phyloP scores from a whole-genome alignment of 805 yeast species.

The Candida sonorensis region DNA sequence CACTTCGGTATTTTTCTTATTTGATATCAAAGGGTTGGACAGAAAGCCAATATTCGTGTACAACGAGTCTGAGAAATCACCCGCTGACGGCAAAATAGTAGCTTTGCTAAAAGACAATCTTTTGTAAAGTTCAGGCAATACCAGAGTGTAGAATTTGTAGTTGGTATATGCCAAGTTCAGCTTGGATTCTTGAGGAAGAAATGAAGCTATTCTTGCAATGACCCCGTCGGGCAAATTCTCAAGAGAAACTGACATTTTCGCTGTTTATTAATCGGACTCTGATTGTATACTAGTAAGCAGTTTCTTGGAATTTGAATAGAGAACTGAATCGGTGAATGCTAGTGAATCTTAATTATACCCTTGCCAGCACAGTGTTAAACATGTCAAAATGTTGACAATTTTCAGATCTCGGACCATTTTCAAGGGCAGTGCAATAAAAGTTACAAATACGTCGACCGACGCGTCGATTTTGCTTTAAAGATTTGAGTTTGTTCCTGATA shows the following conservation, averaged over 20 bases:
- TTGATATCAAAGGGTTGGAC: constrained; percentile 26
- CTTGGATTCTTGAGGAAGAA: constrained; percentile 35
- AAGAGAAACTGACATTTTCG: constrained; percentile 5
- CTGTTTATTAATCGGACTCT: too few relatives aligned
- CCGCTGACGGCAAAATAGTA: constrained; percentile 23
- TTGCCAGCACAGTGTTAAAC: too few relatives aligned
- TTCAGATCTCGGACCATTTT: too few relatives aligned
- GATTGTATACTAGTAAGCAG: too few relatives aligned
- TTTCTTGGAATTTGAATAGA: too few relatives aligned
- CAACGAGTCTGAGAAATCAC: constrained; percentile 28
- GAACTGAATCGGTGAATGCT: too few relatives aligned
- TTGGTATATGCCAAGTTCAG: constrained; percentile 26
- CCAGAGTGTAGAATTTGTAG: constrained; percentile 25
- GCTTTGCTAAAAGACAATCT: constrained; percentile 30
- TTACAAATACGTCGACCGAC: too few relatives aligned
- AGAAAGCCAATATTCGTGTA: constrained; percentile 34
- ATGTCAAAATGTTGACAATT: too few relatives aligned
- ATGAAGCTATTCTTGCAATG: constrained; percentile 15
- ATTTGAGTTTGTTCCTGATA: too few relatives aligned
- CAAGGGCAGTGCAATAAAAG: too few relatives aligned
- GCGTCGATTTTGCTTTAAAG: too few relatives aligned
- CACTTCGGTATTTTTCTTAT: constrained; percentile 31
- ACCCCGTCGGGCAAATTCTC: constrained; percentile 17
- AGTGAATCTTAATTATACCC: too few relatives aligned
- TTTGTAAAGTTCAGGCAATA: constrained; percentile 30